These are phyloP conservation scores for Ogataea parapolymorpha DNA, from an alignment of 805 yeast species.

Conservation along the genomic window DNA sequence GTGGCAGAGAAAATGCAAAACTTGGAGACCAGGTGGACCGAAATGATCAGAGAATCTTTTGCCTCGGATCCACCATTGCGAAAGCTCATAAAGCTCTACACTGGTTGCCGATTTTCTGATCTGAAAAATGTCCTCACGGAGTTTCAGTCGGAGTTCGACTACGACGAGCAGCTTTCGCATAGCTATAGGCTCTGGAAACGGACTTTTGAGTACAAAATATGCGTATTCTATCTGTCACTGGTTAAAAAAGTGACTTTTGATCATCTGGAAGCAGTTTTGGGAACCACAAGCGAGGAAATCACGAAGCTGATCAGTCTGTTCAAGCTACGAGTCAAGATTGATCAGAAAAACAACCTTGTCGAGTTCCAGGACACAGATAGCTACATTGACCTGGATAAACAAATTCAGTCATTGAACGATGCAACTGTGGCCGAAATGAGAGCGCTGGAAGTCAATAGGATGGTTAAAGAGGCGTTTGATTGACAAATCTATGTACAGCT, in stretches of 20 bases:
- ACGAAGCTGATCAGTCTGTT: slow-evolving; percentile 21
- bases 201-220: slow-evolving; percentile 30
- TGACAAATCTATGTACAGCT: slow-evolving; percentile 14
- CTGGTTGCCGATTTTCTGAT: slow-evolving; percentile 26
- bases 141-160: slow-evolving; percentile 13
- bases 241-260: slow-evolving; percentile 21
- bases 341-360: slow-evolving; percentile 14
- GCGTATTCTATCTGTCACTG: slow-evolving; percentile 33
- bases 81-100: slow-evolving; percentile 22
- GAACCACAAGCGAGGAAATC: slow-evolving; percentile 19
- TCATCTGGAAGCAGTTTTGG: slow-evolving; percentile 24
- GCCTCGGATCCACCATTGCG: slow-evolving; percentile 21
- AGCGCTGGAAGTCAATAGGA: slow-evolving; percentile 18
- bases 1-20: slow-evolving; percentile 14
- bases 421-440: slow-evolving; percentile 16
- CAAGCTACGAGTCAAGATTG: slow-evolving; percentile 26
- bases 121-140: slow-evolving; percentile 16
- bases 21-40: slow-evolving; percentile 11
- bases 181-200: slow-evolving; percentile 25
- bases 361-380: slow-evolving; percentile 8
- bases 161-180: slow-evolving; percentile 23
- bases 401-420: slow-evolving; percentile 10
- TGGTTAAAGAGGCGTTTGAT: slow-evolving; percentile 14
- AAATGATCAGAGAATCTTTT: slow-evolving; percentile 20
- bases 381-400: slow-evolving; percentile 1